A percentile compares a stretch with the other conserved stretches of the same genome.
phyloP scores from a whole-genome alignment of 345 rosid genomes.

The Triadica sebifera region DNA sequence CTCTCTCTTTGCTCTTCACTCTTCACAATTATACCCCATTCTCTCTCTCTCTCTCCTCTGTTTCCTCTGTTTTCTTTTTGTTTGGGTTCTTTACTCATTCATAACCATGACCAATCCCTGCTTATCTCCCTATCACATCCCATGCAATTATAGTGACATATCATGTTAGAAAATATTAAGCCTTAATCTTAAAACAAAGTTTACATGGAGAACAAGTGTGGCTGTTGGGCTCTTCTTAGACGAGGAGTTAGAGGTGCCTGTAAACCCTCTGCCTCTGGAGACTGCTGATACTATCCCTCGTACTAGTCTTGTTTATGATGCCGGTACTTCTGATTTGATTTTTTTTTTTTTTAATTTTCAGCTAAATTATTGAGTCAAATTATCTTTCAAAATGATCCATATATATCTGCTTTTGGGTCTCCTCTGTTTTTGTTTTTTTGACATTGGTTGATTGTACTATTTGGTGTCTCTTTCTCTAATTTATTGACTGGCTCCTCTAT shows the following conservation, averaged over 20 bases:
- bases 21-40: too few relatives aligned
- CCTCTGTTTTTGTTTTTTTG: constrained; percentile 4
- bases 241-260: constrained; percentile 48
- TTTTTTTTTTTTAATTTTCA: background rate
- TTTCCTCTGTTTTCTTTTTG: background rate
- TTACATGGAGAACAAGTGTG: constrained; percentile 47
- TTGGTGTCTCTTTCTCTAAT: background rate
- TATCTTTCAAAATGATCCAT: background rate
- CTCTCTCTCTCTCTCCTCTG: background rate
- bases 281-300: constrained; percentile 60
- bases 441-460: background rate
- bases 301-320: constrained; percentile 75
- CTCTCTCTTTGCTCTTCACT: too few relatives aligned
- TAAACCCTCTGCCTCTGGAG: constrained; percentile 53
- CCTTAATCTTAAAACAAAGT: constrained; percentile 3
- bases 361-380: background rate
- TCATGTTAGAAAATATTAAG: constrained; percentile 19
- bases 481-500: background rate
- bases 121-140: constrained; percentile 13
- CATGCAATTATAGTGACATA: constrained; percentile 24
- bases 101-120: constrained; percentile 29
- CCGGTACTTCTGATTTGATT: constrained; percentile 35
- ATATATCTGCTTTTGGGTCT: background rate
- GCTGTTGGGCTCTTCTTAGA: constrained; percentile 63
- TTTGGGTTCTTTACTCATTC: background rate